A percentile compares a stretch with the other conserved stretches of the same genome.
These are phyloP conservation scores for Avena sativa DNA, from an alignment of 176 grass and related monocot species.

Conservation along the genomic window DNA sequence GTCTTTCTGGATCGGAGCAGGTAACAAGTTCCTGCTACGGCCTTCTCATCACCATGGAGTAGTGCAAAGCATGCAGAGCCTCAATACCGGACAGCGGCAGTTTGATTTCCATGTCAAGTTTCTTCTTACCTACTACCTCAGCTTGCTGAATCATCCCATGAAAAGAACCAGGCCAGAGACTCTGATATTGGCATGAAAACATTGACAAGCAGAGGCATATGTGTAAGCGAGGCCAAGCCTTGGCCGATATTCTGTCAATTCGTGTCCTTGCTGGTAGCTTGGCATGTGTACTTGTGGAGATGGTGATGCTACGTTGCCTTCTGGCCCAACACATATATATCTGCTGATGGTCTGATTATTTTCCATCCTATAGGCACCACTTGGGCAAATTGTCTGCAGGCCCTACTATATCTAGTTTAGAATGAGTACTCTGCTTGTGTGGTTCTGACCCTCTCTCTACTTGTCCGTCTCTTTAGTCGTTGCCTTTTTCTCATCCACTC, in stretches of 20 bases:
- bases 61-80: neutral
- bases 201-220: neutral
- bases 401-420: conserved; percentile 24
- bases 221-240: neutral
- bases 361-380: conserved; percentile 22
- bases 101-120: conserved; percentile 12
- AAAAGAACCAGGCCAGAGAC: neutral
- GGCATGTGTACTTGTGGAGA: conserved; percentile 21
- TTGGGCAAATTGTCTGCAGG: neutral
- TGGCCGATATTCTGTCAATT: conserved; percentile 1
- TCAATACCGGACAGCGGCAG: neutral
- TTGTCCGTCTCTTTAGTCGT: conserved; percentile 1
- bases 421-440: neutral
- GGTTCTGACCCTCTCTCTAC: neutral
- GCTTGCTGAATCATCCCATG: neutral
- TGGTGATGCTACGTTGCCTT: conserved; percentile 33
- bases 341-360: conserved; percentile 28
- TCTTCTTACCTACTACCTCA: neutral
- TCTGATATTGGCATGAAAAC: conserved; percentile 11
- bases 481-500: neutral
- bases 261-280: conserved; percentile 4
- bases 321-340: conserved; percentile 23
- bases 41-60: neutral
- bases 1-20: neutral
- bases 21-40: neutral